Conservation (phyloP, 257 asterid genomes). For the Hygrophila difformis region DNA sequence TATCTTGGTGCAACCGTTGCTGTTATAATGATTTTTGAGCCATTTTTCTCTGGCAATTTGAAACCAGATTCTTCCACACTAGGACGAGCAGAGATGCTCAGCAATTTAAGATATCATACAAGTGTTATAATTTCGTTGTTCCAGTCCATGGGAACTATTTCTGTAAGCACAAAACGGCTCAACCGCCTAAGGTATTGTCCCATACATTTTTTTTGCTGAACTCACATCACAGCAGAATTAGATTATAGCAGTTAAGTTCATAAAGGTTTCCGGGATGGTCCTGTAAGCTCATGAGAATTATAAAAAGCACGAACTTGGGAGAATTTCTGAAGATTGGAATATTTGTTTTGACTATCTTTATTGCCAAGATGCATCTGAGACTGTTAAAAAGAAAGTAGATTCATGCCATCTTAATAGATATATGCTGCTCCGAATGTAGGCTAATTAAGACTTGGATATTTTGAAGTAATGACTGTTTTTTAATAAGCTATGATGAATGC, state of each 20-base stretch:
- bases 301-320: no score
- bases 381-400: no score
- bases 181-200: conserved; percentile 87
- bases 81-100: conserved; percentile 99
- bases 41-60: conserved; percentile 86
- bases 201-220: conserved; percentile 7
- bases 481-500: conserved; percentile 9
- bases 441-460: no score
- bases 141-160: conserved; percentile 94
- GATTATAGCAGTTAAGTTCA: neutral
- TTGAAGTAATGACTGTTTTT: neutral
- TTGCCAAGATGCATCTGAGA: no score
- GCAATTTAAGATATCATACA: conserved; percentile 97
- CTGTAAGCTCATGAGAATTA: neutral
- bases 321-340: no score
- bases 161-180: conserved; percentile 89
- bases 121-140: conserved; percentile 91
- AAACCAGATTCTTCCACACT: conserved; percentile 90
- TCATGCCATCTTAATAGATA: no score
- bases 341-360: no score
- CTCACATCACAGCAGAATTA: neutral
- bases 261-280: neutral
- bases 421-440: no score
- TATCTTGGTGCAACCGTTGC: conserved; percentile 99
- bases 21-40: conserved; percentile 93